Evolutionary conservation across 768 basidiomycete species (phyloP).

Genomic region (Termitomyces sp.): DNA sequence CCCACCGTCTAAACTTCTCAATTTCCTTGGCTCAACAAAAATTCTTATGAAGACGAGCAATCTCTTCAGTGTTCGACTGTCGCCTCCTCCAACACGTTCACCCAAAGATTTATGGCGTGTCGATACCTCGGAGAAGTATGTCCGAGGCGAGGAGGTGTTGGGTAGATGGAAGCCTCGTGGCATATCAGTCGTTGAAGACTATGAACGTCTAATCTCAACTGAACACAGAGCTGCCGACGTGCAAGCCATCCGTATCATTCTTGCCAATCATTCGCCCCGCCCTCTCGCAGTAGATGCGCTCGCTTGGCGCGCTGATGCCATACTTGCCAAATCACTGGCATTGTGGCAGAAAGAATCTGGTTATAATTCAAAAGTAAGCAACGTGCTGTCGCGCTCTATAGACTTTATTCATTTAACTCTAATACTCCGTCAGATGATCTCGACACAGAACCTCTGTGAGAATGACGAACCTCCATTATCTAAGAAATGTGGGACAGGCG

Average conservation of each 20-base stretch:
- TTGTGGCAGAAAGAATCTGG: constrained; percentile 87
- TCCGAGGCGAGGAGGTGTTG: constrained; percentile 85
- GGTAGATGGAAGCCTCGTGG: constrained; percentile 85
- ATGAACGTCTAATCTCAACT: constrained; percentile 62
- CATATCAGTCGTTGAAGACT: constrained; percentile 85
- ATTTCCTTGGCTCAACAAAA: constrained; percentile 74
- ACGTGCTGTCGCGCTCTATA: neutral
- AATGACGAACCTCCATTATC: constrained; percentile 37
- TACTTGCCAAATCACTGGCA: constrained; percentile 60
- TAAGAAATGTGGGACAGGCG: constrained; percentile 25
- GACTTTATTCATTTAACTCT: constrained; percentile 6
- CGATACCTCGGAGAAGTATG: constrained; percentile 93
- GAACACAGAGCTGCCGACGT: constrained; percentile 84
- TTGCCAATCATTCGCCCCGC: constrained; percentile 50
- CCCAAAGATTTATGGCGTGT: constrained; percentile 90
- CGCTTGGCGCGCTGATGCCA: constrained; percentile 61
- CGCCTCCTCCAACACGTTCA: constrained; percentile 81
- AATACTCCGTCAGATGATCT: constrained; percentile 54
- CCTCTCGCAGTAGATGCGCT: constrained; percentile 46
- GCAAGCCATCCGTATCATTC: constrained; percentile 77
- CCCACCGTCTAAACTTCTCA: constrained; percentile 71
- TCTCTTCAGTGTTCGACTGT: constrained; percentile 79
- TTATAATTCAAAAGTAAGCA: constrained; percentile 62
- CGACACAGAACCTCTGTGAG: constrained; percentile 68
- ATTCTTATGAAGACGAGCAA: constrained; percentile 74